Evolutionary conservation across 495 filamentous ascomycete genomes (phyloP), one percentile per base, ranked within the genome.

Genomic region (Paragyromitra xinjiangensis): DNA sequence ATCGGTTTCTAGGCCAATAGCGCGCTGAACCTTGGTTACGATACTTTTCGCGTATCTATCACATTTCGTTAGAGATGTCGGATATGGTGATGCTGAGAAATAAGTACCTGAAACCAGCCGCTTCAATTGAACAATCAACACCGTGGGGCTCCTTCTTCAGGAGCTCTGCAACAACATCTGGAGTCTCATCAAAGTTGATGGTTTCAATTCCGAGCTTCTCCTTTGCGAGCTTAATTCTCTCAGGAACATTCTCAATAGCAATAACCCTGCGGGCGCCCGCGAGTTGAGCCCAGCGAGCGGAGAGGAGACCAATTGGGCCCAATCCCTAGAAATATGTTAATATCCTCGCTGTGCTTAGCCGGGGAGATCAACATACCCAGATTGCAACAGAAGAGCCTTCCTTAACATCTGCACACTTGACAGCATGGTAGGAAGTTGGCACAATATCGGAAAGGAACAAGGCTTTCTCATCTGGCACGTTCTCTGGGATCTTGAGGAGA

Each of bases 401-500:
- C 64, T 92, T 88, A 9, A 97, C 94, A 6, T 91, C 92, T 0
- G 93, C 95, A 80, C 95, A 92, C 29, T 95, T 91, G 45, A 96
- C 93, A 44, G 87, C 88, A 81, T 97, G 90, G 87, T 92, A 97
- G 24, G 90, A 89, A 1, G 94, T 97, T 0, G 87, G 84, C 1
- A 97, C 78, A 4, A 97, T 92, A 81, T 97, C 94, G 1, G 91
- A 93, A 2, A 97, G 87, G 81, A 90, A 97, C 0, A 98, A 87
- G 0, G 84, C 92, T 83, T 95, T 95, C 87, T 97, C 94, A 81
- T 97, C 93, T 0, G 93, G 92, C 0, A 98, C 91, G 69, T 88
- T 87, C 58, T 92, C 90, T 6, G 94, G 94, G 3, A 96, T 88
- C 69, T 89, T 89, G 7, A 98, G 87, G 22, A 97, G 86, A 78